These are phyloP conservation scores for Leucocoprinus sp. DNA, from an alignment of 768 basidiomycete genomes.

Conservation along the genomic window DNA sequence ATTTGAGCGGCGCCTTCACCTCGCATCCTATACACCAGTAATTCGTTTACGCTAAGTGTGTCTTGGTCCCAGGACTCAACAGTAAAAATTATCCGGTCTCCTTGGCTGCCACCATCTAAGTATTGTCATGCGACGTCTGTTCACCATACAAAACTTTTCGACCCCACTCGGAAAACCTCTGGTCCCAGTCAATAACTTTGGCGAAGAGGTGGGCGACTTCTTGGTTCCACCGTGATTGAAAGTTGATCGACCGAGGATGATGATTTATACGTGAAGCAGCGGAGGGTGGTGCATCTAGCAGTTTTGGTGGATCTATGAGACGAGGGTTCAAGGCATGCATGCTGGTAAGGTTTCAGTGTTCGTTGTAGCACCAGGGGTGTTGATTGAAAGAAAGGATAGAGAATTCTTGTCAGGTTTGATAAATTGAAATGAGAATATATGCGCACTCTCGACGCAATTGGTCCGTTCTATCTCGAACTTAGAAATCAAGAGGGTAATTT, in stretches of 20 bases:
- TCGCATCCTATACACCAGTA: not conserved
- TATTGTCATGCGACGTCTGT: not conserved
- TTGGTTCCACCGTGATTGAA: constrained; percentile 53
- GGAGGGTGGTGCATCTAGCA: constrained; percentile 41
- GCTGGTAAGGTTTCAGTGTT: constrained; percentile 23
- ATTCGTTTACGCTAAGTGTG: not conserved
- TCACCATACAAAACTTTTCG: constrained; percentile 35
- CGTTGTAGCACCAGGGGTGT: not conserved
- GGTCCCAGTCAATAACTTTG: constrained; percentile 39
- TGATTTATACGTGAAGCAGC: constrained; percentile 46
- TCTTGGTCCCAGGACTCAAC: not conserved
- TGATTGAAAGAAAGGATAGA: not conserved
- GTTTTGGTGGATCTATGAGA: constrained; percentile 40
- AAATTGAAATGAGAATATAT: not conserved
- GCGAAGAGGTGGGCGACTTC: constrained; percentile 40
- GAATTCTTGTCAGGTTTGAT: not conserved
- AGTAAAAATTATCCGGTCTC: no score
- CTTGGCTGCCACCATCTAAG: no score
- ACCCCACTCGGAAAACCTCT: constrained; percentile 38
- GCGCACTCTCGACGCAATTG: constrained; percentile 49
- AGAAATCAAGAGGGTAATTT: constrained; percentile 5
- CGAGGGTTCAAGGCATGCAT: constrained; percentile 41
- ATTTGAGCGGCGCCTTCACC: not conserved
- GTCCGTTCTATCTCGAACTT: constrained; percentile 34
- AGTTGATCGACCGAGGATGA: constrained; percentile 36